phyloP scores from a whole-genome alignment of 768 basidiomycete genomes.

The Harrya chromipes region DNA sequence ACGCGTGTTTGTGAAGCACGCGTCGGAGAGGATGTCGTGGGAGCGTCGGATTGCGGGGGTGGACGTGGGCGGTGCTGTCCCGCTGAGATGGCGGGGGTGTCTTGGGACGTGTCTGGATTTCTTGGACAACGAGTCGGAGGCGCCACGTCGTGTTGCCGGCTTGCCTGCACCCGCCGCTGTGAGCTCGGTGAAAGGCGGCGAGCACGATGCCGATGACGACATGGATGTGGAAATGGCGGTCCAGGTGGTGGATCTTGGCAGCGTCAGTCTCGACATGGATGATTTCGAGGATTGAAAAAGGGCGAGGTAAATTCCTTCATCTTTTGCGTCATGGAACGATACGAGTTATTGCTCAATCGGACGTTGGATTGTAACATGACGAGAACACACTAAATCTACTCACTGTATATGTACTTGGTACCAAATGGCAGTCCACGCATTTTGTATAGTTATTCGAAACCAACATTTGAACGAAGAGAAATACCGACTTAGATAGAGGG shows the following conservation, averaged over 20 bases:
- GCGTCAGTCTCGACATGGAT: conserved; percentile 18
- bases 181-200: no score
- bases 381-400: background rate
- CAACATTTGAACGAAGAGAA: no score
- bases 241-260: conserved; percentile 20
- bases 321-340: background rate
- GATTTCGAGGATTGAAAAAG: conserved; percentile 26
- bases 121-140: conserved; percentile 33
- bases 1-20: conserved; percentile 49
- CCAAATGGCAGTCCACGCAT: no score
- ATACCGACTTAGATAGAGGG: no score
- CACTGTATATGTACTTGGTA: conserved; percentile 1
- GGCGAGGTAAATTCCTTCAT: background rate
- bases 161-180: background rate
- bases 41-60: conserved; percentile 50
- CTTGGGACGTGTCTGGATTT: conserved; percentile 59
- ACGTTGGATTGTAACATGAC: conserved; percentile 9
- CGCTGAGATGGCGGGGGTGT: conserved; percentile 70
- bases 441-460: no score
- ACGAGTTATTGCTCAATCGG: background rate
- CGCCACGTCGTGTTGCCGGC: background rate
- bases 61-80: conserved; percentile 51
- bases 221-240: conserved; percentile 18
- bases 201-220: background rate
- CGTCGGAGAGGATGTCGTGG: conserved; percentile 68